These are phyloP conservation scores for Candida odintsovae DNA, from an alignment of 805 yeast genomes.

Conservation along the genomic window DNA sequence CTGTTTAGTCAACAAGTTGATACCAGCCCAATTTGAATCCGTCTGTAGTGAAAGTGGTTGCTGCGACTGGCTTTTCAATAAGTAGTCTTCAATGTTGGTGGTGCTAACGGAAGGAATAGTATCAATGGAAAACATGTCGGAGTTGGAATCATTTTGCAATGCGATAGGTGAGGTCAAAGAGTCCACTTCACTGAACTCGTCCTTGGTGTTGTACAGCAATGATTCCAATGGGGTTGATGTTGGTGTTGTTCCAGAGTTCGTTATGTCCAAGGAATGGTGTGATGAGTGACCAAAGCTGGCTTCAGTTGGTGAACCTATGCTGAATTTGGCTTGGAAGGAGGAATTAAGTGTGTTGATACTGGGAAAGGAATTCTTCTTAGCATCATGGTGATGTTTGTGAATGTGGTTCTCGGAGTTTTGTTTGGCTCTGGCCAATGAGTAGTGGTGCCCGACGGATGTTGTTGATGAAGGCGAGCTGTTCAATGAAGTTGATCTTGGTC, in stretches of 20 bases:
- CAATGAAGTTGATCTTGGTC: conserved; percentile 13
- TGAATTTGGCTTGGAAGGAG: conserved; percentile 13
- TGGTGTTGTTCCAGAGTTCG: background rate
- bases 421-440: conserved; percentile 11
- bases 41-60: background rate
- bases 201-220: background rate
- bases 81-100: background rate
- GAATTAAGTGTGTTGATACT: conserved; percentile 7
- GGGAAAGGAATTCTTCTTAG: background rate
- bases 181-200: background rate
- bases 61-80: background rate
- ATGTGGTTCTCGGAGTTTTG: conserved; percentile 16
- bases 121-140: conserved; percentile 6
- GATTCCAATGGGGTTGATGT: background rate
- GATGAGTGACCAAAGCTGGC: background rate
- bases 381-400: conserved; percentile 13
- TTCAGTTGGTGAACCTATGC: conserved; percentile 6
- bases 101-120: background rate
- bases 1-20: background rate
- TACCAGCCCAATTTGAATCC: background rate
- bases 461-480: conserved; percentile 4
- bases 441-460: conserved; percentile 2
- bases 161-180: background rate
- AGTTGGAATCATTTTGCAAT: background rate
- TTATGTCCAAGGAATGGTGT: conserved; percentile 7